phyloP scores from a whole-genome alignment of 225 moss, liverwort and hornwort genomes.

The Polytrichum formosum region DNA sequence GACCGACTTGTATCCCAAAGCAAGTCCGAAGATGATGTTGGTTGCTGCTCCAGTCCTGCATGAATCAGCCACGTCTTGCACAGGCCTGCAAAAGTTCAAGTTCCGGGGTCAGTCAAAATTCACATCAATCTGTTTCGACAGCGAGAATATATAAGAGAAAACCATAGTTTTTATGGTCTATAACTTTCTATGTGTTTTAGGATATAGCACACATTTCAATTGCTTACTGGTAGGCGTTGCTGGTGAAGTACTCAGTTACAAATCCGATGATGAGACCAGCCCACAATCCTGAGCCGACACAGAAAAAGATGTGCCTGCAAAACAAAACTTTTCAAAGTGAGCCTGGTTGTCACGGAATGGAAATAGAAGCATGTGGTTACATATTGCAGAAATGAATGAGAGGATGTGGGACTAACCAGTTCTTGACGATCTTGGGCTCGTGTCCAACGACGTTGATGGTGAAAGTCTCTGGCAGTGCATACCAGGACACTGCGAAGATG shows the following conservation, averaged over 20 bases:
- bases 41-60: constrained; percentile 73
- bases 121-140: no score
- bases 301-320: constrained; percentile 63
- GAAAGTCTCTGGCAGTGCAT: constrained; percentile 59
- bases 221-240: constrained; percentile 59
- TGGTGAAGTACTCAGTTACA: constrained; percentile 75
- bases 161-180: no score
- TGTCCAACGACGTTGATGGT: constrained; percentile 81
- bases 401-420: constrained; percentile 41
- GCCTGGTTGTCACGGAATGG: no score
- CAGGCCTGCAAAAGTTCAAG: constrained; percentile 28
- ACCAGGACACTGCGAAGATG: constrained; percentile 60
- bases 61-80: constrained; percentile 65
- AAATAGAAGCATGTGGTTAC: no score
- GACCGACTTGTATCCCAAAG: constrained; percentile 70
- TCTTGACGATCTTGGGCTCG: constrained; percentile 54
- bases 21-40: constrained; percentile 73
- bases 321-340: no score
- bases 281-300: constrained; percentile 56
- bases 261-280: constrained; percentile 64
- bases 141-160: no score
- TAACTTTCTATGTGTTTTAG: no score
- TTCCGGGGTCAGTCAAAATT: background rate
- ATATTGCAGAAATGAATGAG: background rate
- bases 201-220: no score